phyloP scores from a whole-genome alignment of 176 grass and related monocot species.

The Triticum urartu region DNA sequence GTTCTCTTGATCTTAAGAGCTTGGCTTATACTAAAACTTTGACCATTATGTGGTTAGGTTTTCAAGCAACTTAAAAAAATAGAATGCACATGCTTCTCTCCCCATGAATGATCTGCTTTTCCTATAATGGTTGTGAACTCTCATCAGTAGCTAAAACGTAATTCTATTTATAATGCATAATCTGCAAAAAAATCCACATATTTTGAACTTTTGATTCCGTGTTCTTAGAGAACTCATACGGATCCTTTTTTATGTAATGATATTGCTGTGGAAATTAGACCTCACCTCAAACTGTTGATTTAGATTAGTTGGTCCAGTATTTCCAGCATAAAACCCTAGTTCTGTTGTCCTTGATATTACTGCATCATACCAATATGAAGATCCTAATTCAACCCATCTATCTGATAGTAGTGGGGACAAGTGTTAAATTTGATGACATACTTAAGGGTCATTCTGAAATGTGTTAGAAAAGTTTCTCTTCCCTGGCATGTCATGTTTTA shows the following conservation, averaged over 20 bases:
- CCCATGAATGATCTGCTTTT: neutral
- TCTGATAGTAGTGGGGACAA: neutral
- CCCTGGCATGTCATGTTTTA: too few species aligned
- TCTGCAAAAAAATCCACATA: neutral
- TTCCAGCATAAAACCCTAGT: neutral
- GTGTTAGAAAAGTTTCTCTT: too few species aligned
- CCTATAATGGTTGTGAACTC: neutral
- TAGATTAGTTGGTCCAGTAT: neutral
- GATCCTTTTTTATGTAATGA: neutral
- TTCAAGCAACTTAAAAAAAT: conserved; percentile 22
- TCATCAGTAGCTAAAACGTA: neutral
- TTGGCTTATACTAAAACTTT: conserved; percentile 31
- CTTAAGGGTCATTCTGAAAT: too few species aligned
- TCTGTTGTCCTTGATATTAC: neutral
- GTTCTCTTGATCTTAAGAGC: conserved; percentile 33
- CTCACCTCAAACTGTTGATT: neutral
- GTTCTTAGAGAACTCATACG: neutral
- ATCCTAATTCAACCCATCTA: neutral
- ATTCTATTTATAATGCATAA: conserved; percentile 10
- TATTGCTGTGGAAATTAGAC: neutral
- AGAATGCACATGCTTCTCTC: conserved; percentile 24
- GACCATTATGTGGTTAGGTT: conserved; percentile 13
- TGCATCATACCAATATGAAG: neutral
- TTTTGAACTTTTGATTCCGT: neutral
- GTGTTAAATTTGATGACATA: too few species aligned